Evolutionary conservation across 208 protist genomes (phyloP).

Genomic region (Trypanosoma scelopori): DNA sequence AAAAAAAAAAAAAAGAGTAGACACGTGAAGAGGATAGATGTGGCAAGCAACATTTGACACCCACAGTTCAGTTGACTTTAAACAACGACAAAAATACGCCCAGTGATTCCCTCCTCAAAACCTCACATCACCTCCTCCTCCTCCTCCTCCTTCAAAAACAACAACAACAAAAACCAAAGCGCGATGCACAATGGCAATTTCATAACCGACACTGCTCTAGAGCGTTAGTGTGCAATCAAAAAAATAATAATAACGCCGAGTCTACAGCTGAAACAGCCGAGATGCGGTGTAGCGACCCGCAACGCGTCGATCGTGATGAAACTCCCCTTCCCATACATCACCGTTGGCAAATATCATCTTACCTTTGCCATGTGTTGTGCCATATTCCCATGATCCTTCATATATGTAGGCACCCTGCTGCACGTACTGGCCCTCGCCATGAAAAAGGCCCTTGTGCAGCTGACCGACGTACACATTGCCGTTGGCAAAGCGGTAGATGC

Average conservation of each 20-base stretch:
- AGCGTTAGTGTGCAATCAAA: neutral
- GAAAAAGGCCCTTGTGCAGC: slow-evolving; percentile 42
- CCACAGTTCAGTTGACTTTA: neutral
- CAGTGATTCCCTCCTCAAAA: neutral
- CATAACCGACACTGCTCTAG: too few species aligned
- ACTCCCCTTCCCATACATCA: slow-evolving; percentile 66
- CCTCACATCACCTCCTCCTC: neutral
- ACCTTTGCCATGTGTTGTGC: slow-evolving; percentile 59
- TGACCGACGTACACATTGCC: slow-evolving; percentile 61
- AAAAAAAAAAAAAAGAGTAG: neutral
- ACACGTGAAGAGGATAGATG: too few species aligned
- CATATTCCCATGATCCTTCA: slow-evolving; percentile 64
- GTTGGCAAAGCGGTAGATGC: slow-evolving; percentile 56
- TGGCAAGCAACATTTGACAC: too few species aligned
- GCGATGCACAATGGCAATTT: too few species aligned
- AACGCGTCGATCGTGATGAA: slow-evolving; percentile 44
- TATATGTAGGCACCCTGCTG: slow-evolving; percentile 47
- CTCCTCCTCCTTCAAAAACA: slow-evolving; percentile 8
- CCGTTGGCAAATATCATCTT: slow-evolving; percentile 62
- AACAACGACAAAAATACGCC: neutral
- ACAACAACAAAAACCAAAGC: slow-evolving; percentile 6
- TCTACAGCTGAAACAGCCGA: slow-evolving; percentile 23
- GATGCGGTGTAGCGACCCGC: slow-evolving; percentile 43
- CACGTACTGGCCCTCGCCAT: slow-evolving; percentile 54
- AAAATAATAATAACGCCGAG: neutral